Base-by-base conservation (phyloP, 2,329 filamentous ascomycete species). In the Chaetomium sp. region DNA sequence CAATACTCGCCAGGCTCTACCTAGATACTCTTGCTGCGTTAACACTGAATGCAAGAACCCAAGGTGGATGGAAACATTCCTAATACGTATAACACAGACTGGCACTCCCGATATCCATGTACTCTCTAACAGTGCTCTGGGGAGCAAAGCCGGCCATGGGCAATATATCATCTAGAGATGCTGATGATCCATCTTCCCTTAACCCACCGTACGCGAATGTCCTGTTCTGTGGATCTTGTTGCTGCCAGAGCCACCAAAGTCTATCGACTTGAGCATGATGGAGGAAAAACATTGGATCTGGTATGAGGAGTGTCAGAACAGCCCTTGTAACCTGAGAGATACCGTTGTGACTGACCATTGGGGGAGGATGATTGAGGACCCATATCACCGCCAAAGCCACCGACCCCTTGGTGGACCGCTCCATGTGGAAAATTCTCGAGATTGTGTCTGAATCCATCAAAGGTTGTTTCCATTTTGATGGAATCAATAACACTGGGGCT, bases 211-310 rank as follows among this genome's bases (percentile, higher is more conserved):
- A 47, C 3, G 45, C 45, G 45, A 47, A 47, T 21, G 45, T 47
- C 21, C 45, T 47, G 2, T 12, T 23, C 6, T 47, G n/a, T 12
- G 51, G 51, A 8, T 55, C 29, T 16, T 55, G 51, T 8, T 55
- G 51, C 16, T 33, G 51, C 51, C 51, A 55, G 29, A 55, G 51
- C 27, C 27, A 55, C 51, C 51, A 55, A 5, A 55, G 29, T 31
- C 51, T 27, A 19, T 55, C 51, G 19, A 55, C 51, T 21, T 55
- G 51, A 8, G 27, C 19, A 16, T 55, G 51, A 19, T 55, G 27
- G 7, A 55, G 51, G 29, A 33, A 55, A 7, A 55, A 55, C 25
- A 55, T 33, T 4, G 51, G 51, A 29, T 55, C 51, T 47, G 21
- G 16, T 55, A 19, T 33, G 2, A n/a, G 1, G 9, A 33, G 19